Base-by-base conservation (phyloP, 2,329 filamentous ascomycete species). In the Chalaropsis thielavioides region DNA sequence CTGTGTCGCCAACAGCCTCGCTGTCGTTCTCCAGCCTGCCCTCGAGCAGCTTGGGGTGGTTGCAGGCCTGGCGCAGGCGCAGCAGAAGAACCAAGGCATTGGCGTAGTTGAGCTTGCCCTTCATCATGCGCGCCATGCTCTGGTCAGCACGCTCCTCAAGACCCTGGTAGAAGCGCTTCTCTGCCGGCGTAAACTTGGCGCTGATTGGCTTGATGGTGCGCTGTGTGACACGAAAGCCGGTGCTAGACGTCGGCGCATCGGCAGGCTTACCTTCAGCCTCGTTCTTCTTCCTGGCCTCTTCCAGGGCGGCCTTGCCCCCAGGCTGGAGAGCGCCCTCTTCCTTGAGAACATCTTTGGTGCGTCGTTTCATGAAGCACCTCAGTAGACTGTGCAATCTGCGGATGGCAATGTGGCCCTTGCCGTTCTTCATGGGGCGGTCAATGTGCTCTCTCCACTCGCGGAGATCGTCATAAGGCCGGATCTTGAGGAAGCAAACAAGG, bases 341-440 rank as follows among this genome's bases (percentile, higher is more conserved):
- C 75, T 94, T 96, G 67, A 99, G 77, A n/a, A 99, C 90, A 24
- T 96, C 91, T 75, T 99, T 99, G 8, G 92, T 97, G 51, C 94
- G 85, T n/a, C 94, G 86, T 78, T 97, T 96, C 94, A 99, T 99
- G 76, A 96, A 96, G 64, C 91, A 92, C 64, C 89, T 87, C 3
- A 99, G 78, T 68, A 95, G 85, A 65, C 88, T 85, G 69, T 96
- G 91, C 40, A 99, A 78, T 56, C 94, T 84, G 62, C 86, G 83
- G 73, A 99, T 95, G 17, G 94, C 92, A 66, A 97, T 82, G 64
- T 92, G 89, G 11, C 92, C 94, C 67, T 88, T 87, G 7, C 92
- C 92, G 68, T 88, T 90, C 77, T 92, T 95, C 82, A 99, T 84
- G 0, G 94, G 94, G 56, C 82, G 78, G 63, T 91, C 92, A 67